A percentile compares a stretch with the other conserved stretches of the same genome.
Evolutionary conservation across 148 eudicot species (phyloP).

Genomic region (Tetragonia tetragonoides): DNA sequence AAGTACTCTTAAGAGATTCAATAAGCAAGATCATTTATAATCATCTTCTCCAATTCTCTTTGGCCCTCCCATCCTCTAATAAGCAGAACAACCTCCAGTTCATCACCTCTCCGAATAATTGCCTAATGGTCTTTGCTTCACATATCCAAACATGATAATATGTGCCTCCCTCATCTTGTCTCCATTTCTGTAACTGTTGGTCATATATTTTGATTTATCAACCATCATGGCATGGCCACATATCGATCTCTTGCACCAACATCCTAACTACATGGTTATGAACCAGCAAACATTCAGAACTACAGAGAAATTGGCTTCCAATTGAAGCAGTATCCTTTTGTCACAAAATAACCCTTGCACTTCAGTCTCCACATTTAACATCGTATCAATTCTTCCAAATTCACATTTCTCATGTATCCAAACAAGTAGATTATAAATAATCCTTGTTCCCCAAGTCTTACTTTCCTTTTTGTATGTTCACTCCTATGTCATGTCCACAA

Average conservation of each 20-base stretch:
- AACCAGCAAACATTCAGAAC: neutral
- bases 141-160: neutral
- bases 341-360: neutral
- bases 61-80: neutral
- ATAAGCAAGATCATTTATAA: neutral
- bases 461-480: neutral
- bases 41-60: neutral
- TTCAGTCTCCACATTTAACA: neutral
- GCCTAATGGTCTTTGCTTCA: too few relatives aligned
- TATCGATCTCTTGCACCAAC: neutral
- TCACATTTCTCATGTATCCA: too few relatives aligned
- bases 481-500: too few relatives aligned
- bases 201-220: neutral
- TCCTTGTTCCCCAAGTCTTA: neutral
- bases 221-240: neutral
- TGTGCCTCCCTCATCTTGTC: neutral
- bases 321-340: neutral
- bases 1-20: neutral
- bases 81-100: neutral
- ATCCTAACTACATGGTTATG: neutral
- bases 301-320: neutral
- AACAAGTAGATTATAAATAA: too few relatives aligned
- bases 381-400: neutral
- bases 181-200: neutral
- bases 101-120: too few relatives aligned